Conservation (phyloP, 805 yeast genomes). For the Kluyveromyces siamensis region DNA sequence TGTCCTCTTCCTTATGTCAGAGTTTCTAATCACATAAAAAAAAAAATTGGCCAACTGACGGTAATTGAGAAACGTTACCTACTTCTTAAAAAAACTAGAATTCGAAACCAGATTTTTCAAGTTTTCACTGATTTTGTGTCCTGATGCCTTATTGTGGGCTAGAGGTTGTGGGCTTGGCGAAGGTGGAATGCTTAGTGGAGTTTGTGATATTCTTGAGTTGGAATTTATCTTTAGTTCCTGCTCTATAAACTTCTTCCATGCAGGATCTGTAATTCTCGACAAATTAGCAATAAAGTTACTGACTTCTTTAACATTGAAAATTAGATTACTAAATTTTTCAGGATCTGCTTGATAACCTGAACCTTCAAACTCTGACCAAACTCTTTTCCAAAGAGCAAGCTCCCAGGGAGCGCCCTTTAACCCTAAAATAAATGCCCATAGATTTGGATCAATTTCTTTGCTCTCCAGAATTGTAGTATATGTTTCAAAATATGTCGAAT, state of each 20-base stretch:
- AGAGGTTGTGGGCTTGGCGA: constrained; percentile 2
- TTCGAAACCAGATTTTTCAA: constrained; percentile 14
- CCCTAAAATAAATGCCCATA: constrained; percentile 23
- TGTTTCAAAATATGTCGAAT: constrained; percentile 35
- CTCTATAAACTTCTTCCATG: constrained; percentile 23
- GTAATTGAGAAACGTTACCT: neutral
- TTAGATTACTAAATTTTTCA: neutral
- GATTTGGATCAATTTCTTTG: constrained; percentile 13
- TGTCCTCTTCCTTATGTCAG: neutral
- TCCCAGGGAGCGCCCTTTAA: constrained; percentile 27
- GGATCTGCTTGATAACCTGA: constrained; percentile 2
- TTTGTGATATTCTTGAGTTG: constrained; percentile 5
- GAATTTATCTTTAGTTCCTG: constrained; percentile 15
- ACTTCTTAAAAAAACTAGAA: constrained; percentile 11
- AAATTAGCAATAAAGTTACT: constrained; percentile 16
- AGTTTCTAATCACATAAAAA: neutral
- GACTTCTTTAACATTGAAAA: neutral
- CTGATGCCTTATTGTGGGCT: constrained; percentile 6
- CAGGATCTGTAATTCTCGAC: constrained; percentile 18
- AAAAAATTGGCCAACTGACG: neutral
- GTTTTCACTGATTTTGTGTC: constrained; percentile 12
- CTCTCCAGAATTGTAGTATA: constrained; percentile 25
- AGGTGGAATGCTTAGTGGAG: neutral
- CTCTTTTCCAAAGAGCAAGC: constrained; percentile 21
- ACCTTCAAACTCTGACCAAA: constrained; percentile 17